Evolutionary conservation across 176 grass and related monocot species (phyloP).

Genomic region (Cymbopogon citratus): DNA sequence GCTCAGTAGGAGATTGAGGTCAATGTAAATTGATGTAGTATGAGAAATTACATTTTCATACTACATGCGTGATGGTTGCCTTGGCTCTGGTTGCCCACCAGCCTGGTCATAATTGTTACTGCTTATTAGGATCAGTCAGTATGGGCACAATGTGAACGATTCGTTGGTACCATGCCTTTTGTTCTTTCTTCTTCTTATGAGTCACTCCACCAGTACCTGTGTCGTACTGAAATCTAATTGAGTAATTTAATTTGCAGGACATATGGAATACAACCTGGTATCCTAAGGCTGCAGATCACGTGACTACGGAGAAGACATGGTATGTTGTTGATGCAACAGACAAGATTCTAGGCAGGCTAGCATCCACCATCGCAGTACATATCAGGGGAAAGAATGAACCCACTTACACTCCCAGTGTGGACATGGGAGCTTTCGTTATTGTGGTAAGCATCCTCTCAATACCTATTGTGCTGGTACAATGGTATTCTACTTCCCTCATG

Average conservation of each 20-base stretch:
- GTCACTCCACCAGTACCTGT: background rate
- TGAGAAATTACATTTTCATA: background rate
- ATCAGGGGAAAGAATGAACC: constrained; percentile 97
- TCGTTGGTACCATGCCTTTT: background rate
- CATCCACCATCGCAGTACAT: constrained; percentile 92
- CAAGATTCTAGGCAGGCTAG: constrained; percentile 87
- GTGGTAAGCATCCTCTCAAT: constrained; percentile 58
- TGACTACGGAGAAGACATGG: constrained; percentile 89
- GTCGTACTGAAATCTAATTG: background rate
- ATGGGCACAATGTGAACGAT: background rate
- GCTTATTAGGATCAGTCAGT: background rate
- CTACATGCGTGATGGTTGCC: background rate
- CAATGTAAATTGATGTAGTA: background rate
- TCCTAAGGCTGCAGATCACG: constrained; percentile 90
- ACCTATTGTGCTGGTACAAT: background rate
- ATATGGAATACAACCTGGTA: constrained; percentile 99
- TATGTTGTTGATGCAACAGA: constrained; percentile 93
- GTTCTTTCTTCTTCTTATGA: constrained; percentile 11
- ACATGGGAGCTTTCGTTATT: constrained; percentile 98
- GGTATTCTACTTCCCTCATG: background rate
- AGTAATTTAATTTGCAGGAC: constrained; percentile 49
- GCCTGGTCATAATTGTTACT: background rate
- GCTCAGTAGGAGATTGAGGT: background rate
- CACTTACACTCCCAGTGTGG: constrained; percentile 94
- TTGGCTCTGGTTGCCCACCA: background rate